Evolutionary conservation across 345 rosid genomes (phyloP), one percentile per base, ranked within the genome.

Genomic region (Linum lewisii): DNA sequence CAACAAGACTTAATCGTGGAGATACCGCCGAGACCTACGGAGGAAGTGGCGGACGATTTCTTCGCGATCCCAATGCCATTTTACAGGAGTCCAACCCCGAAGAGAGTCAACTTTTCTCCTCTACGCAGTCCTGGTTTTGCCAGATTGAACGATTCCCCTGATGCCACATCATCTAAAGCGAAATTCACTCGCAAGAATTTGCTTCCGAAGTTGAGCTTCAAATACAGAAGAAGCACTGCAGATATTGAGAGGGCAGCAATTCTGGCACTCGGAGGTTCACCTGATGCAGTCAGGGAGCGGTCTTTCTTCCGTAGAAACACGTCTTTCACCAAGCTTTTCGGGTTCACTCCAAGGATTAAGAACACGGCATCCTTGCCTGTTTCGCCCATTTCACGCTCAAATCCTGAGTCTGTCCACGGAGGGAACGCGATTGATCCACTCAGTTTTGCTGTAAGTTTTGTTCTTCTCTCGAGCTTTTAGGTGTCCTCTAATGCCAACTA

Each of bases 321-420:
- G 67, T 86, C 93, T 34, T 66, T 88, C 45, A 63, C 84, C 24
- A 81, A 78, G 71, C 53, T 86, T 57, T 74, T 42, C 15, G 47
- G 47, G 9, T 11, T 92, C 67, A 69, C 84, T 29, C 79, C 86
- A 5, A 78, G 76, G 70, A 36, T 21, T 44, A 88, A 73, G 74
- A 79, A 63, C 61, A 61, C 93, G 32, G 80, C 82, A 59, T 88
- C 95, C 13, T 75, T 82, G 49, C 98, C 97, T 0, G 82, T 70
- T 66, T 81, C 86, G 32, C 95, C 87, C 9, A 66, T 69, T 54
- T 67, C 84, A 63, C 94, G 78, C 72, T 92, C 95, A n/a, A 88
- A 86, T 72, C 98, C 95, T 0, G 98, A 79, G 81, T 88, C 98
- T n/a, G 72, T 21, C 58, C 95, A 92, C 61, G 97, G 94, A 60